A percentile compares a stretch with the other conserved stretches of the same genome.
These are phyloP conservation scores for Puccinia horiana DNA, from an alignment of 1,284 basidiomycete species.

Conservation along the genomic window DNA sequence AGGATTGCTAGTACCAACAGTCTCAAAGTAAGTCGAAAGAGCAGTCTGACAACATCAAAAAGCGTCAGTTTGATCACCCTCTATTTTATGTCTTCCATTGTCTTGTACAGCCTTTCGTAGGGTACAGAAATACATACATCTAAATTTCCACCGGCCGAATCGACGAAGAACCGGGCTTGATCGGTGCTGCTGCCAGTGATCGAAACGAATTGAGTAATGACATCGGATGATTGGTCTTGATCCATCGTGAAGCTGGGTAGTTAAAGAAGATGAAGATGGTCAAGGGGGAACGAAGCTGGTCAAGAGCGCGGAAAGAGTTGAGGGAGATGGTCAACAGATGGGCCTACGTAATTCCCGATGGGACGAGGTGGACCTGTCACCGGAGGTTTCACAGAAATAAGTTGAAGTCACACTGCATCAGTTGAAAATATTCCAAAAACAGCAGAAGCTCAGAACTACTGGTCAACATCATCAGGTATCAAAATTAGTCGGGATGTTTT, in stretches of 20 bases:
- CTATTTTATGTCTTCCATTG: neutral
- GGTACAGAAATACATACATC: constrained; percentile 48
- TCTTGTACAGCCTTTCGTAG: neutral
- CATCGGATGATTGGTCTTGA: neutral
- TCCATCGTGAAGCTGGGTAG: neutral
- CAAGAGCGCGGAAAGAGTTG: neutral
- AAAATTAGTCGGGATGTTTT: no score
- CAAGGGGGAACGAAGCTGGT: neutral
- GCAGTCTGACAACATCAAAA: constrained; percentile 53
- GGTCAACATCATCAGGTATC: no score
- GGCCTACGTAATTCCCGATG: neutral
- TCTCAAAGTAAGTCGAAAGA: constrained; percentile 59
- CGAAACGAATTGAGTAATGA: constrained; percentile 36
- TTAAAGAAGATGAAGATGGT: neutral
- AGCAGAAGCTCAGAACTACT: no score
- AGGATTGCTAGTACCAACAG: constrained; percentile 51
- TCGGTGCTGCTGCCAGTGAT: constrained; percentile 58
- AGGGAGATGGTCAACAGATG: neutral
- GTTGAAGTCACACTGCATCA: no score
- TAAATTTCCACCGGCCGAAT: constrained; percentile 58
- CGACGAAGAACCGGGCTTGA: constrained; percentile 59
- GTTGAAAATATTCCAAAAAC: no score
- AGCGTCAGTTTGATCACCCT: neutral
- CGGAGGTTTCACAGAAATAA: no score
- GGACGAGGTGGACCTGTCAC: neutral